A percentile compares a stretch with the other conserved stretches of the same genome.
phyloP scores from a whole-genome alignment of 176 grass and related monocot genomes.

The Hsuehochloa calcarea region DNA sequence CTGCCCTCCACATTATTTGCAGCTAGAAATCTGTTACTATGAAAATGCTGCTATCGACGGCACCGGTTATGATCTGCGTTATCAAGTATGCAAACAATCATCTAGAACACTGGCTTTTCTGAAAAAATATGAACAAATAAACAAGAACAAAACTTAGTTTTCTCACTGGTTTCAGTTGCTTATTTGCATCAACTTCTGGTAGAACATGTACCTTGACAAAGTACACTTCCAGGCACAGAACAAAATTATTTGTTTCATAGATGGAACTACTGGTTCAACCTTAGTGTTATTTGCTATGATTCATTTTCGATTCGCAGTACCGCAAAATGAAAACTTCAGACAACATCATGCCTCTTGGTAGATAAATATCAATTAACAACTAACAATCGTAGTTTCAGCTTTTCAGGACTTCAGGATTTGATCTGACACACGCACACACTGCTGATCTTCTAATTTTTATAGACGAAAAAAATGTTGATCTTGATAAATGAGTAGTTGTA shows the following conservation, averaged over 20 bases:
- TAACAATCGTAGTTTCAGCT: too few relatives aligned
- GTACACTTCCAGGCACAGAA: background rate
- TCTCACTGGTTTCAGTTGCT: background rate
- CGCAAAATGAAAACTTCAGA: background rate
- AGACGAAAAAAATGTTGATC: background rate
- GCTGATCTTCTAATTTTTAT: too few relatives aligned
- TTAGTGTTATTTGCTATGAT: background rate
- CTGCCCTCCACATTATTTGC: background rate
- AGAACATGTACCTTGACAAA: background rate
- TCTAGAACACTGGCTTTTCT: background rate
- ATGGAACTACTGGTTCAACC: background rate
- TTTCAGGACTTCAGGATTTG: too few relatives aligned
- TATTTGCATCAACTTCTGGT: background rate
- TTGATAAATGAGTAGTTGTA: background rate
- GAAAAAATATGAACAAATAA: background rate
- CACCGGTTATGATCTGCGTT: background rate
- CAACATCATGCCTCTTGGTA: background rate
- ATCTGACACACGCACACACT: too few relatives aligned
- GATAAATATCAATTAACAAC: background rate
- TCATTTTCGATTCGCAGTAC: background rate
- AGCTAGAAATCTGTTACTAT: background rate
- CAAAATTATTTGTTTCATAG: background rate
- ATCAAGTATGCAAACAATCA: constrained; percentile 3
- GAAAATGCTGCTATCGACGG: background rate
- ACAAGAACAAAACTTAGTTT: background rate